These are phyloP conservation scores for Calophaca sinica DNA, from an alignment of 306 rosid species.

Conservation along the genomic window DNA sequence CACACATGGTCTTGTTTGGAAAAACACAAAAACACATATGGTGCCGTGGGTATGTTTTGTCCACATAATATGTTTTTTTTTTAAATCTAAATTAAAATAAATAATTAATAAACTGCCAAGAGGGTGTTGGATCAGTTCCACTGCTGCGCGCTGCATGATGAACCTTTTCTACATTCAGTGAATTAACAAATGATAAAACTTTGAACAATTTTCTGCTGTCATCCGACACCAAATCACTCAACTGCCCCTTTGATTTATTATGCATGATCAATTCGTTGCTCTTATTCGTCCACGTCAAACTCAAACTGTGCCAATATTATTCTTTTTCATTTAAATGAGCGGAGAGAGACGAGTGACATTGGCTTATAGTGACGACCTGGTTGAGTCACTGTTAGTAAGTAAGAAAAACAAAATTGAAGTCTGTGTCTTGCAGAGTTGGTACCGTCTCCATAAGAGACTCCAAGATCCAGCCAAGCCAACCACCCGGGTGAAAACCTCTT, in stretches of 20 bases:
- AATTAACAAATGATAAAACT: no score
- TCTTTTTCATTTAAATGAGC: constrained; percentile 9
- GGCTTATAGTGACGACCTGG: constrained; percentile 26
- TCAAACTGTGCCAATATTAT: constrained; percentile 23
- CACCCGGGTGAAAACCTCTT: no score
- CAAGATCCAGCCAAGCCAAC: background rate
- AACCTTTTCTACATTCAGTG: background rate
- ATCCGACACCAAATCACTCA: no score
- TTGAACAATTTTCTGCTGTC: background rate
- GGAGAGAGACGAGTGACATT: constrained; percentile 22
- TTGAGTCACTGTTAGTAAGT: background rate
- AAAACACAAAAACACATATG: no score
- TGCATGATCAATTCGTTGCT: constrained; percentile 39
- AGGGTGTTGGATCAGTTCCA: no score
- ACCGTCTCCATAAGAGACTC: background rate
- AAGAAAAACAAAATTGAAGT: background rate
- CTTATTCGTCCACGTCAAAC: constrained; percentile 10
- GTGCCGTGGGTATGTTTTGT: no score
- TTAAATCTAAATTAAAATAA: no score
- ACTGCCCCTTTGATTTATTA: no score
- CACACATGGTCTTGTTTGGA: no score
- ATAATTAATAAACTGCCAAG: no score
- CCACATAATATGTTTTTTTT: no score
- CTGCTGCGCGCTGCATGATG: background rate
- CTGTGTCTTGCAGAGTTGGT: constrained; percentile 23